Evolutionary conservation across 2,329 filamentous ascomycete genomes (phyloP).

Genomic region (Plenodomus tracheiphilus): DNA sequence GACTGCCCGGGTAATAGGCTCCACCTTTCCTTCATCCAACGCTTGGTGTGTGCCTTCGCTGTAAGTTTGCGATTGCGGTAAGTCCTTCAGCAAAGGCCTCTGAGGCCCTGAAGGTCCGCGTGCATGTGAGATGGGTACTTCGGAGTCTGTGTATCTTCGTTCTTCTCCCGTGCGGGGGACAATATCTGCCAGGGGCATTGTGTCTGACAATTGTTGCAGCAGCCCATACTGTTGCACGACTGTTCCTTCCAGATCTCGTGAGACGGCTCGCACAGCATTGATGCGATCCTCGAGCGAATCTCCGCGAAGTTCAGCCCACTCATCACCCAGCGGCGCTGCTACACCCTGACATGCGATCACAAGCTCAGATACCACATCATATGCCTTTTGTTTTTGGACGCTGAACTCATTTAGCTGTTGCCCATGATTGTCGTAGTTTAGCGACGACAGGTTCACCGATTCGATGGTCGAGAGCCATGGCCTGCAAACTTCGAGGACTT

Average conservation of each 20-base stretch:
- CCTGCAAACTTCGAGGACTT: conserved; percentile 84
- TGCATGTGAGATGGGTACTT: conserved; percentile 33
- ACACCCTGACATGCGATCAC: conserved; percentile 86
- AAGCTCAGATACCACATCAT: conserved; percentile 90
- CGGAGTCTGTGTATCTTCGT: conserved; percentile 50
- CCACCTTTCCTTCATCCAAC: conserved; percentile 32
- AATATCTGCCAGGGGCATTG: conserved; percentile 59
- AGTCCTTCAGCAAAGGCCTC: conserved; percentile 56
- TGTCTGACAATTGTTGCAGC: conserved; percentile 82
- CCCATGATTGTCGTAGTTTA: conserved; percentile 78
- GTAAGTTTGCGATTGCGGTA: conserved; percentile 66
- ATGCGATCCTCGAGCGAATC: conserved; percentile 87
- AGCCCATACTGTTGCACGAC: conserved; percentile 87
- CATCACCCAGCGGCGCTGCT: conserved; percentile 87
- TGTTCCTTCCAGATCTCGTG: conserved; percentile 80
- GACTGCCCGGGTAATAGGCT: conserved; percentile 43
- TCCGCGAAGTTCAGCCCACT: conserved; percentile 92
- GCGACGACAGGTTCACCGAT: conserved; percentile 81
- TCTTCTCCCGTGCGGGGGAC: conserved; percentile 22
- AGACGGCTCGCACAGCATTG: conserved; percentile 75
- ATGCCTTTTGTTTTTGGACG: conserved; percentile 87
- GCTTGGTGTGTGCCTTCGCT: conserved; percentile 55
- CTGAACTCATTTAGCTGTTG: conserved; percentile 86
- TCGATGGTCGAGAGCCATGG: conserved; percentile 90
- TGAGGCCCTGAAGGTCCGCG: conserved; percentile 38